Evolutionary conservation across 495 filamentous ascomycete genomes (phyloP).

Genomic region (Glarea lozoyensis): DNA sequence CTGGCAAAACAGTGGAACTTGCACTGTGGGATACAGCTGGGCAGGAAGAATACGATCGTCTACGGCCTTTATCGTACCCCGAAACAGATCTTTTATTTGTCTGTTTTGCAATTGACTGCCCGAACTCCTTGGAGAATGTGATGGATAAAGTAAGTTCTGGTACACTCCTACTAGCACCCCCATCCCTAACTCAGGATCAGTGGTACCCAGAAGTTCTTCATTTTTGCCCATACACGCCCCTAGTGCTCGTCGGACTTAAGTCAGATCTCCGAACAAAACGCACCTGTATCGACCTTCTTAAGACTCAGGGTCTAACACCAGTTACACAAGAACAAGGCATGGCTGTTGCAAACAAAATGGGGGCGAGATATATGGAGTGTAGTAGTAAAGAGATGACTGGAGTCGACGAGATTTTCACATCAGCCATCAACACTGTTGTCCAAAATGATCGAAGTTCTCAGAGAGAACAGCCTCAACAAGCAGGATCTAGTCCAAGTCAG

Average conservation of each 20-base stretch:
- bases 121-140: constrained; percentile 94
- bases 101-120: constrained; percentile 98
- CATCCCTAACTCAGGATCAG: constrained; percentile 33
- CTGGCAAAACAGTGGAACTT: constrained; percentile 89
- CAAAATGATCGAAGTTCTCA: constrained; percentile 48
- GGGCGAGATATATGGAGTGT: constrained; percentile 92
- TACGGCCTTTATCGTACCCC: constrained; percentile 92
- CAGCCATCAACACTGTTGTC: constrained; percentile 81
- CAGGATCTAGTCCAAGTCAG: neutral
- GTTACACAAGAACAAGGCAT: constrained; percentile 85
- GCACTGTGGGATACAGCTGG: constrained; percentile 98
- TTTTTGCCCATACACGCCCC: constrained; percentile 94
- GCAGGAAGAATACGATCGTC: constrained; percentile 95
- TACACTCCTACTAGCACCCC: neutral
- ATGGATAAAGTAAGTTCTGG: constrained; percentile 77
- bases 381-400: constrained; percentile 94
- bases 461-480: constrained; percentile 22
- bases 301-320: constrained; percentile 92
- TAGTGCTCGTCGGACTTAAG: constrained; percentile 92
- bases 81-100: constrained; percentile 97
- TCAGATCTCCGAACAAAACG: constrained; percentile 91
- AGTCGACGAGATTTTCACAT: constrained; percentile 89
- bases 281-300: constrained; percentile 94
- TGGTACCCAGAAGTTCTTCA: constrained; percentile 99
- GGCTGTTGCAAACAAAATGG: constrained; percentile 83